Percentiles rank a stretch among this genome's conserved stretches.
These are phyloP conservation scores for Xylaria flabelliformis DNA, from an alignment of 495 filamentous ascomycete species.

Conservation along the genomic window DNA sequence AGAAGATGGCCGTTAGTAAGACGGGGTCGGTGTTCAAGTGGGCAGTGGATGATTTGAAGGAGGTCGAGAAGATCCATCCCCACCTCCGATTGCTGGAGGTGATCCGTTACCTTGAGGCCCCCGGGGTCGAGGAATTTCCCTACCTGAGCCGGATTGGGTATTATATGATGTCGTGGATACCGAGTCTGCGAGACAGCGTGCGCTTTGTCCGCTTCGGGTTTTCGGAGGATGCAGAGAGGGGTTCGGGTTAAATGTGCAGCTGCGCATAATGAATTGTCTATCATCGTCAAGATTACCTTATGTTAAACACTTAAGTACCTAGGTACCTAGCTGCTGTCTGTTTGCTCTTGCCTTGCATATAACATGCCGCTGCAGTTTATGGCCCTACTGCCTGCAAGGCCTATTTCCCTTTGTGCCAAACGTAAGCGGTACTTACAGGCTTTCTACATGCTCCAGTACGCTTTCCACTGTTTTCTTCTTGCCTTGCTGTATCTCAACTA, in stretches of 20 bases:
- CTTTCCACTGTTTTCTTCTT: too few relatives aligned
- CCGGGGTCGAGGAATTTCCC: slow-evolving; percentile 23
- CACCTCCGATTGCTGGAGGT: slow-evolving; percentile 14
- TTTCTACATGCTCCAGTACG: not conserved
- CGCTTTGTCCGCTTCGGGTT: slow-evolving; percentile 20
- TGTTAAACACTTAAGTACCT: not conserved
- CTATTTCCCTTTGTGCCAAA: too few relatives aligned
- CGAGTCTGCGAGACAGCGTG: slow-evolving; percentile 8
- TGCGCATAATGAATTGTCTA: not conserved
- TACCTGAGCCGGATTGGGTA: slow-evolving; percentile 11
- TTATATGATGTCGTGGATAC: slow-evolving; percentile 24
- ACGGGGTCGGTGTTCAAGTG: slow-evolving; percentile 24
- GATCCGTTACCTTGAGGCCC: slow-evolving; percentile 14
- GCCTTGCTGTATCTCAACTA: too few relatives aligned
- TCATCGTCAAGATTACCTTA: not conserved
- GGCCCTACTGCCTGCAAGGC: too few relatives aligned
- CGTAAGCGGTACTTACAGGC: too few relatives aligned
- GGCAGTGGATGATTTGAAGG: slow-evolving; percentile 21
- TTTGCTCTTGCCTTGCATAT: not conserved
- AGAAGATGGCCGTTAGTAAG: slow-evolving; percentile 2
- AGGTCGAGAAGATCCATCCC: slow-evolving; percentile 22
- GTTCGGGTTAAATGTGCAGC: not conserved
- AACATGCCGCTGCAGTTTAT: not conserved
- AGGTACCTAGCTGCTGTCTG: not conserved
- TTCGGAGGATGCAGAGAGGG: not conserved